Conservation (phyloP, 345 rosid species). For the Murraya paniculata region DNA sequence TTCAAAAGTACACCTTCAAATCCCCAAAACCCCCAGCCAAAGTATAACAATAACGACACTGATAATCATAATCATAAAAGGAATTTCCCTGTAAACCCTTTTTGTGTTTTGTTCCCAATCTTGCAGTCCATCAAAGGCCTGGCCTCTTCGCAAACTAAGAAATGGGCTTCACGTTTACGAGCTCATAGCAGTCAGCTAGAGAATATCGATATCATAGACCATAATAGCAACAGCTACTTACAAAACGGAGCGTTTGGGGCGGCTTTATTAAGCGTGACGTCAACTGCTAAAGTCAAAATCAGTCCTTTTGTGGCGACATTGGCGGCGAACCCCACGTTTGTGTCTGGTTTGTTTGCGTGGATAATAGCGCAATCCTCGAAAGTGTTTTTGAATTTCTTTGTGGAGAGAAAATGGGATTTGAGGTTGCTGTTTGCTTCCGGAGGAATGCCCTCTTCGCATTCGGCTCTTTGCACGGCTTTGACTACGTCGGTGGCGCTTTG, state of each 20-base stretch:
- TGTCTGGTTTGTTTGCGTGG: slow-evolving; percentile 85
- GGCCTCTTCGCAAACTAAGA: slow-evolving; percentile 42
- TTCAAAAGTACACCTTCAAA: slow-evolving; percentile 24
- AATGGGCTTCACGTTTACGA: slow-evolving; percentile 48
- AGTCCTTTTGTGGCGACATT: slow-evolving; percentile 78
- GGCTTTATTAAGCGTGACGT: slow-evolving; percentile 65
- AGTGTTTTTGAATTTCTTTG: slow-evolving; percentile 70
- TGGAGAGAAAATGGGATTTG: slow-evolving; percentile 90
- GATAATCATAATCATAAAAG: background rate
- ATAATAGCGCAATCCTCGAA: slow-evolving; percentile 65
- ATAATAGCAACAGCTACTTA: slow-evolving; percentile 27
- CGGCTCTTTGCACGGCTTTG: slow-evolving; percentile 83
- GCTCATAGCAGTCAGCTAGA: slow-evolving; percentile 41
- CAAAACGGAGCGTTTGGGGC: slow-evolving; percentile 58
- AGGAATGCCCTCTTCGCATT: slow-evolving; percentile 96
- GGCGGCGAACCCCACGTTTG: slow-evolving; percentile 80
- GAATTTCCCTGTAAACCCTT: slow-evolving; percentile 24
- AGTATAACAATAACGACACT: background rate
- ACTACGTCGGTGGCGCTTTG: slow-evolving; percentile 92
- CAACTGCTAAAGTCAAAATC: slow-evolving; percentile 63
- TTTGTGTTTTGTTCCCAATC: slow-evolving; percentile 39
- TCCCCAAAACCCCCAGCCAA: slow-evolving; percentile 22
- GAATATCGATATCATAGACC: slow-evolving; percentile 24
- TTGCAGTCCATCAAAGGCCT: slow-evolving; percentile 36
- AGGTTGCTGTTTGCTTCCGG: slow-evolving; percentile 74